Evolutionary conservation across 2,329 filamentous ascomycete species (phyloP), one percentile per base, ranked within the genome.

Genomic region (Sporothrix mexicana): DNA sequence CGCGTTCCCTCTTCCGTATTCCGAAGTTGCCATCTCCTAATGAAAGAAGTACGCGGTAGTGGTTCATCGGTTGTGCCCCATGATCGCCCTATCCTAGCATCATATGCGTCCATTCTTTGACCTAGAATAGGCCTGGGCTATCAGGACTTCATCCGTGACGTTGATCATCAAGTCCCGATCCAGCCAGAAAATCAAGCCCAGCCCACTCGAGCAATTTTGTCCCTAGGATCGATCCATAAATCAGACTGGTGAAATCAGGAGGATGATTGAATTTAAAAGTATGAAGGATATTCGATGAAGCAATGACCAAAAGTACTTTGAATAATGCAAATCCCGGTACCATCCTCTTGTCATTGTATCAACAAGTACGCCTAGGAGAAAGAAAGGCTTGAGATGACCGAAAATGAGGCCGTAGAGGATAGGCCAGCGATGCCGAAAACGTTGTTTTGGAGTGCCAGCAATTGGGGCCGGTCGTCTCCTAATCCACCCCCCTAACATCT

Each of bases 381-480:
- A 30, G 23, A 13, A 13, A 59, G 55, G 25, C 36, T 25, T 59
- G 55, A 59, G 57, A 43, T 62, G 57, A n/a, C 30, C 36, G 17
- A 43, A 62, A 43, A 43, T 25, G 43, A 36, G 57, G 17, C 30
- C 55, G 23, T 15, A 7, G 23, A 59, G 15, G 13, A 36, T 6
- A 20, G 7, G n/a, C 30, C 23, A 59, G 36, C 55, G 55, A 61
- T 15, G 57, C 43, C 30, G 30, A 43, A 15, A 13, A 36, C 12
- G 57, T 62, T 36, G 30, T 7, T 36, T 43, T 43, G 30, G 30
- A 41, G 57, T 43, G 36, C 36, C 36, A 43, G 12, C 30, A 7
- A 43, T 62, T 62, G 57, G 57, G 15, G 57, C 41, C 36, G 30
- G 15, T 41, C 8, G 57, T 62, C 57, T 59, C 57, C 57, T 62